Conservation (phyloP, 345 rosid genomes). For the Microthlaspi erraticum region DNA sequence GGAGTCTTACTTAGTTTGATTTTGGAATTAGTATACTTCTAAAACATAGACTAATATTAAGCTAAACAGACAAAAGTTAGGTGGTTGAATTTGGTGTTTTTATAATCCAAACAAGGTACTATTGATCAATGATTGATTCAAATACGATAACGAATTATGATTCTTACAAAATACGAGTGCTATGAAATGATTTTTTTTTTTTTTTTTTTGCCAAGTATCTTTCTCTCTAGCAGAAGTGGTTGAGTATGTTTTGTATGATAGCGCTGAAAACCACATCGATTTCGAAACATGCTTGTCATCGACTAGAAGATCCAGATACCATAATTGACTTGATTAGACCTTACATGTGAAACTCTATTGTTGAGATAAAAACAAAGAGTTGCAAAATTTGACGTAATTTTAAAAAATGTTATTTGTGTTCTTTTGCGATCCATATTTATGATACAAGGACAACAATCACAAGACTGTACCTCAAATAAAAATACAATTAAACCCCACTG, state of each 20-base stretch:
- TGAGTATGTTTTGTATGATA: conserved; percentile 21
- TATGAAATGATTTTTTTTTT: too few relatives aligned
- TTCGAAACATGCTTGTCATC: conserved; percentile 40
- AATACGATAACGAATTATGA: not conserved
- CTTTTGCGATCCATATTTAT: conserved; percentile 39
- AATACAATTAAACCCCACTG: conserved; percentile 36
- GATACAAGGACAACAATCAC: conserved; percentile 42
- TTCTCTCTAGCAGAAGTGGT: too few relatives aligned
- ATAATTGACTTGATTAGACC: conserved; percentile 40
- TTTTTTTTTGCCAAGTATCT: too few relatives aligned
- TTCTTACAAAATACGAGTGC: too few relatives aligned
- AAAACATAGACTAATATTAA: too few relatives aligned
- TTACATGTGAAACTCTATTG: conserved; percentile 43
- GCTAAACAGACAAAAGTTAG: too few relatives aligned
- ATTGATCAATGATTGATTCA: conserved; percentile 14
- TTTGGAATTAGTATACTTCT: too few relatives aligned
- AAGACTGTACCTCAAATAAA: conserved; percentile 44
- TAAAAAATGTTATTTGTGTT: conserved; percentile 1
- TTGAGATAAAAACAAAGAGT: conserved; percentile 37
- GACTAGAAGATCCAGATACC: conserved; percentile 33
- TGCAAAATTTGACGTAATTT: conserved; percentile 30
- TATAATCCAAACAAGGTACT: not conserved
- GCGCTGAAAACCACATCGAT: conserved; percentile 27
- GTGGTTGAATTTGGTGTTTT: too few relatives aligned
- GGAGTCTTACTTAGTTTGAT: not conserved